Base-by-base conservation (phyloP, 23 red algal genomes). In the Gracilaria vermiculophylla region DNA sequence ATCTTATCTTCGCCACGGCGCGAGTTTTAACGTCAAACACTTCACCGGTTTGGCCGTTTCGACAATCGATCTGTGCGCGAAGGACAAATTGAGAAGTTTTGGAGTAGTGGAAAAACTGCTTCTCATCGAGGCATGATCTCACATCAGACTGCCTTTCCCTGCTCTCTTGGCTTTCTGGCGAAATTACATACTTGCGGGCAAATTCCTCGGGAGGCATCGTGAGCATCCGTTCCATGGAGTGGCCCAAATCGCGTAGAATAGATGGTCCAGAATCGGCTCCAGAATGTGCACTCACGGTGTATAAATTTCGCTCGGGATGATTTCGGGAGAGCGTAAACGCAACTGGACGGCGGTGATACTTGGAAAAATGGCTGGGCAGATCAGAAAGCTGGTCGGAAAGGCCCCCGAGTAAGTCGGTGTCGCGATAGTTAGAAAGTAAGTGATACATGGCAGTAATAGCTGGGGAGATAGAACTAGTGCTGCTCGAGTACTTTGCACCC, bases 21-120 rank as follows among this genome's bases (percentile, higher is more conserved):
- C 96, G 79, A 32, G 92, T 92, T 74, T 98, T 98, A 27, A 98
- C 65, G 70, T 98, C 96, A 62, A 98, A 98, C 20, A 94, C 72
- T 78, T 92, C 72, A 17, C 84, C 93, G 31, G 81, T 95, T n/a
- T 53, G 12, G 25, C 47, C 53, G 33, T 98, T 87, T 0, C 82
- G 87, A 25, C 66, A 81, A 60, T 98, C 96, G 79, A 98, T 91
- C 67, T 98, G 96, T 7, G 96, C 92, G 32, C 96, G 96, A 35
- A 98, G 56, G 16, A 98, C 62, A 62, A 95, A 95, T 42, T 83
- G 54, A n/a, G 85, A 90, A 13, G 83, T 53, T 32, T 76, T 67
- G 1, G 91, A 79, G 71, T 95, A 98, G 80, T 95, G 60, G 86
- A 93, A 95, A 52, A 92, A 87, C 34, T 82, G 61, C 29, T 37